phyloP scores from a whole-genome alignment of 768 basidiomycete genomes.

The Termitomyces sp. region DNA sequence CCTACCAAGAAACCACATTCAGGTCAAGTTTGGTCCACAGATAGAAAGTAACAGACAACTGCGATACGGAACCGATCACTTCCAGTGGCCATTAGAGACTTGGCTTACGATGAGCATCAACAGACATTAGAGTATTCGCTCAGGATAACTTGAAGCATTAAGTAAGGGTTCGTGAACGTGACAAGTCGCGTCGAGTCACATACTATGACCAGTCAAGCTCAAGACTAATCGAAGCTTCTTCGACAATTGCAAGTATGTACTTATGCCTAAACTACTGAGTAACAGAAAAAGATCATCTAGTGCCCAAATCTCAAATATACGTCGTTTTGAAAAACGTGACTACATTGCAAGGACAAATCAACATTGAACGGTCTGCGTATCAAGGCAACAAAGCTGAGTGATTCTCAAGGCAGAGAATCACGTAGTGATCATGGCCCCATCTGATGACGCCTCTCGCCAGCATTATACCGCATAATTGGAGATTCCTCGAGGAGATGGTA shows the following conservation, averaged over 20 bases:
- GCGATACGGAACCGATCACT: slow-evolving; percentile 35
- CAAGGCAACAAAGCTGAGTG: background rate
- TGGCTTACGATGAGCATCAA: too few species aligned
- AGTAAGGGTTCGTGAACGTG: background rate
- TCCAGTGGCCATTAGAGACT: slow-evolving; percentile 5
- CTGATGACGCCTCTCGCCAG: slow-evolving; percentile 8
- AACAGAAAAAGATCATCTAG: too few species aligned
- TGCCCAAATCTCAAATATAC: background rate
- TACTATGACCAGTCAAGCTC: background rate
- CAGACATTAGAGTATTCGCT: background rate
- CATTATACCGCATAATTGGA: slow-evolving; percentile 24
- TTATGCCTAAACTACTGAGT: background rate
- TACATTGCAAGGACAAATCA: background rate
- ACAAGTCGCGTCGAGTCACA: slow-evolving; percentile 4
- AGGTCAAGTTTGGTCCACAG: background rate
- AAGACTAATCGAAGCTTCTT: too few species aligned
- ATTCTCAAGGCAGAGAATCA: background rate
- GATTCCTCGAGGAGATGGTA: slow-evolving; percentile 26
- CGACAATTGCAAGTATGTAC: too few species aligned
- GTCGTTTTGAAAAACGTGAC: too few species aligned
- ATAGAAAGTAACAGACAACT: slow-evolving; percentile 25
- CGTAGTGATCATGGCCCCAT: background rate
- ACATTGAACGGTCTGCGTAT: background rate
- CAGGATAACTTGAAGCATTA: too few species aligned
- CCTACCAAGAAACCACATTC: slow-evolving; percentile 25